Evolutionary conservation across 1,284 basidiomycete species (phyloP).

Genomic region (Sporisorium scitamineum): DNA sequence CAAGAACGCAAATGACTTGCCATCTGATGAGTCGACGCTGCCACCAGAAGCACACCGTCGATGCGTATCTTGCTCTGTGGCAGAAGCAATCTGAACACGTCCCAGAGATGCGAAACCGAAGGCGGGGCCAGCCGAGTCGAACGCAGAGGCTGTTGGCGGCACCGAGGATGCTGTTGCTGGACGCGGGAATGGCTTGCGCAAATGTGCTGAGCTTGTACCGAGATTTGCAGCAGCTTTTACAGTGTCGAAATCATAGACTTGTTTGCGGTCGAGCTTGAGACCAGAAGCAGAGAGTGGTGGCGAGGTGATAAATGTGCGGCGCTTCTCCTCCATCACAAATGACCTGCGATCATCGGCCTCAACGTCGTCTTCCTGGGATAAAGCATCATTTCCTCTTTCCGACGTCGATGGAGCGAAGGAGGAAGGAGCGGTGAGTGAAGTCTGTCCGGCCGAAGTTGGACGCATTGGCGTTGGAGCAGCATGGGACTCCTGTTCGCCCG

Average conservation of each 20-base stretch:
- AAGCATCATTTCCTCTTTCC: neutral
- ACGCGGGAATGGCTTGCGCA: slow-evolving; percentile 4
- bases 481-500: slow-evolving; percentile 5
- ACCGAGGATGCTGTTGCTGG: slow-evolving; percentile 31
- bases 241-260: slow-evolving; percentile 49
- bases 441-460: slow-evolving; percentile 6
- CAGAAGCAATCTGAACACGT: neutral
- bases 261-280: slow-evolving; percentile 20
- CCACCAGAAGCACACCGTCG: slow-evolving; percentile 5
- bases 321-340: slow-evolving; percentile 33
- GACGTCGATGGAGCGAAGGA: too few species aligned
- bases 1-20: slow-evolving; percentile 3
- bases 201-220: neutral
- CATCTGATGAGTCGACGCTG: neutral
- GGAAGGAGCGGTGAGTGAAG: too few species aligned
- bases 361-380: slow-evolving; percentile 7
- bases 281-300: slow-evolving; percentile 41
- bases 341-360: slow-evolving; percentile 12
- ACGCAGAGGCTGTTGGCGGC: neutral
- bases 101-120: neutral
- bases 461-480: neutral
- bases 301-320: slow-evolving; percentile 33
- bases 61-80: neutral
- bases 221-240: slow-evolving; percentile 45
- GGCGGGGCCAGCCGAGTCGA: neutral